Conservation (phyloP, 2,329 filamentous ascomycete species). For the Aspergillus tubingensis region DNA sequence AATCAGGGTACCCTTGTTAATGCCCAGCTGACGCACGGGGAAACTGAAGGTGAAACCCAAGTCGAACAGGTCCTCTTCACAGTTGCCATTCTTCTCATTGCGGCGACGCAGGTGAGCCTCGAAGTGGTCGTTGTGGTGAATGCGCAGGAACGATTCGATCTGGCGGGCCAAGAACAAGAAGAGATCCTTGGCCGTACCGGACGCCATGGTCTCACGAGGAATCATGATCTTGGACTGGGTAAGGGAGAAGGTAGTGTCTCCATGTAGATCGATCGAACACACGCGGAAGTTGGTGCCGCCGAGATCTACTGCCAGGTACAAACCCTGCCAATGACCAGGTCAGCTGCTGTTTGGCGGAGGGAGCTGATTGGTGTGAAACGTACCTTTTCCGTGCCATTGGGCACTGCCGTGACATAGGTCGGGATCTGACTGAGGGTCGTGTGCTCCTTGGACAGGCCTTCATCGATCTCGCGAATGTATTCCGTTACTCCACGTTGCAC, state of each 20-base stretch:
- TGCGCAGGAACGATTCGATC: conserved; percentile 82
- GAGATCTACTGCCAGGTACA: conserved; percentile 96
- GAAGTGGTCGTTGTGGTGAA: conserved; percentile 87
- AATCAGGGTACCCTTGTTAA: conserved; percentile 92
- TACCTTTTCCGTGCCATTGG: conserved; percentile 97
- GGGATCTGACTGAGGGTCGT: conserved; percentile 93
- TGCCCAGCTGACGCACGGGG: conserved; percentile 88
- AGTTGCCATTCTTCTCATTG: conserved; percentile 54
- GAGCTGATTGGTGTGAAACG: conserved; percentile 20
- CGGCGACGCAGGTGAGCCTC: conserved; percentile 67
- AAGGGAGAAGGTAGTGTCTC: conserved; percentile 91
- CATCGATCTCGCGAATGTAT: conserved; percentile 83
- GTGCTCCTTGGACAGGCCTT: conserved; percentile 76
- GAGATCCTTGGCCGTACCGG: conserved; percentile 80
- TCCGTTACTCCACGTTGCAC: conserved; percentile 80
- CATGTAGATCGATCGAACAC: conserved; percentile 90
- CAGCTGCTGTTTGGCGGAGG: not conserved
- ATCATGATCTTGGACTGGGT: conserved; percentile 92
- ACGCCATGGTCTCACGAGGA: conserved; percentile 85
- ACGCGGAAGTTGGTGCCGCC: conserved; percentile 98
- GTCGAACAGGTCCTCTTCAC: conserved; percentile 79
- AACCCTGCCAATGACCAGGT: conserved; percentile 60
- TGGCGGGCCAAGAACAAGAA: conserved; percentile 92
- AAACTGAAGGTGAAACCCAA: conserved; percentile 99
- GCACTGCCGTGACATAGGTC: conserved; percentile 92